Evolutionary conservation across 345 rosid genomes (phyloP), one percentile per base, ranked within the genome.

Genomic region (Dipteronia sinensis): DNA sequence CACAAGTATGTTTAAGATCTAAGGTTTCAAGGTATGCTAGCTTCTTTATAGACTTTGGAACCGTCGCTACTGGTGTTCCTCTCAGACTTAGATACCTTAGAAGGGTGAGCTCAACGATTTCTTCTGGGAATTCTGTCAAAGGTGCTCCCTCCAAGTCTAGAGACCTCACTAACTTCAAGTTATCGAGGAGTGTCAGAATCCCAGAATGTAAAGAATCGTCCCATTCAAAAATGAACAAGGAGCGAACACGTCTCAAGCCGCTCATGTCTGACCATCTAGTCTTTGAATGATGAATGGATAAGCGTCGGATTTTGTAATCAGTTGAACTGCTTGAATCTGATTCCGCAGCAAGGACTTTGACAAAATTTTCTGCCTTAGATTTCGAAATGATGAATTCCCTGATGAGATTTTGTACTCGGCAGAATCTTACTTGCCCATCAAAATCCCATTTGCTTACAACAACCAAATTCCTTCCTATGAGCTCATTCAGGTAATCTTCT

Each of bases 401-500:
- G 47, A 75, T 58, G 1, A 82, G 51, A 31, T 78, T 69, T 2
- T 27, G 82, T 12, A 78, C 74, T 31, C 61, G 44, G 66, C 82
- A 75, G 7, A 20, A 49, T 16, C 63, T 40, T 6, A 42, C 66
- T 59, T 64, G 63, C 47, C 82, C 75, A 23, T 67, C 62, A 0
- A 65, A 2, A 17, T 79, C 72, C 49, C 42, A 58, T 1, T 10
- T 19, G 11, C 38, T 10, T 9, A 72, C 80, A 1, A 42, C 74
- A 27, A 82, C 62, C 77, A 79, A 44, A 27, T 46, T 71, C 53
- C 80, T 71, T 15, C 31, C 27, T 19, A 82, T 23, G 6, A 76
- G 85, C 49, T 72, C 77, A 17, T 75, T 76, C 55, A 76, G 63
- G 34, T 49, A 58, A 8, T 66, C 70, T 47, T 79, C 72, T 0